Base-by-base conservation (phyloP, 768 basidiomycete genomes). In the Tylopilus sp. region DNA sequence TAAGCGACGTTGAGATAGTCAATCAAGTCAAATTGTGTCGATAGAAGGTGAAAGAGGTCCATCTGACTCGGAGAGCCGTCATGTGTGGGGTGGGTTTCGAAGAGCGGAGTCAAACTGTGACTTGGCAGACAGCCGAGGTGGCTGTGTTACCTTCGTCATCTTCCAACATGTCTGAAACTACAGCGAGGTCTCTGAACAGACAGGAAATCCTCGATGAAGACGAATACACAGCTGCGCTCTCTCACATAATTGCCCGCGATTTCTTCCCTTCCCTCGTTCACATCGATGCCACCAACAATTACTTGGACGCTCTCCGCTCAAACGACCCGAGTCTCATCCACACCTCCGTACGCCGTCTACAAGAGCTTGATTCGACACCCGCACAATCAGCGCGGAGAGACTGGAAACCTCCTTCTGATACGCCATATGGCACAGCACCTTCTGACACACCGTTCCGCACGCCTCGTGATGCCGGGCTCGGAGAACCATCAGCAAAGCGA, bases 231-330 rank as follows among this genome's bases (percentile, higher is more conserved):
- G 83, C 81, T 41, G 89, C 88, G 1, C 77, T 99, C 20, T 91
- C 91, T 11, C 80, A 84, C 42, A 98, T 98, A 62, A 98, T 98
- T 62, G 88, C 91, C 35, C 86, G 97, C 44, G 95, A 98, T 72
- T 99, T 99, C 79, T 99, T 98, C 64, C 97, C 97, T 0, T 91
- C 91, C 12, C 80, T 98, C 10, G 82, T 86, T 17, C 90, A 91
- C 59, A 79, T 95, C 23, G 90, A 95, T 59, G 89, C 91, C 18
- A 89, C 91, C 28, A 92, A 95, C 66, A 79, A 76, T 51, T 93
- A 94, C 70, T 80, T 95, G 21, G 84, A 88, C 53, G 92, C 92
- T 3, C 71, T 92, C 36, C 78, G 79, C 40, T 75, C 83, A n/a
- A 75, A 83, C 53, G 91, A 97, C 67, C 82, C 88, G 1, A 73